A percentile compares a stretch with the other conserved stretches of the same genome.
Conservation (phyloP, 2,329 filamentous ascomycete genomes). For the Stylonectria norvegica region DNA sequence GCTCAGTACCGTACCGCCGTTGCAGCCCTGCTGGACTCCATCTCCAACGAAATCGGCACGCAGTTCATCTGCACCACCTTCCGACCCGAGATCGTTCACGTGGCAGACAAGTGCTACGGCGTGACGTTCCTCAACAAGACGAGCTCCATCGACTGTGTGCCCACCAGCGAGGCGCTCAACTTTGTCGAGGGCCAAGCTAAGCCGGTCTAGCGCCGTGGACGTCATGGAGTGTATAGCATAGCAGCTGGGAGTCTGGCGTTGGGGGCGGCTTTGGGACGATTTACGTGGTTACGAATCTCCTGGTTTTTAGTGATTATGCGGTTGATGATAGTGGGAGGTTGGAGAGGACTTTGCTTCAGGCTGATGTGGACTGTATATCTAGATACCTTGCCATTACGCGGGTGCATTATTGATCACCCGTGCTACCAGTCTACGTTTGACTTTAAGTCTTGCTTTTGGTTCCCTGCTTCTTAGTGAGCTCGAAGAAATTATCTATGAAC, state of each 20-base stretch:
- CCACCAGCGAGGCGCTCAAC: slow-evolving; percentile 79
- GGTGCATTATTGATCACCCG: too few relatives aligned
- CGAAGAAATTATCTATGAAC: too few relatives aligned
- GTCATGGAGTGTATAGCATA: slow-evolving; percentile 20
- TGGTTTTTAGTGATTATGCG: slow-evolving; percentile 10
- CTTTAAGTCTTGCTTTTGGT: too few relatives aligned
- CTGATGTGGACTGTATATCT: background rate
- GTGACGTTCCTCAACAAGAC: slow-evolving; percentile 94
- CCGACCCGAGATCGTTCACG: slow-evolving; percentile 89
- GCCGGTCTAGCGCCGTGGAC: slow-evolving; percentile 21
- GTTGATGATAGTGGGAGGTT: slow-evolving; percentile 15
- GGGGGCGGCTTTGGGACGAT: slow-evolving; percentile 20
- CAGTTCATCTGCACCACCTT: slow-evolving; percentile 99
- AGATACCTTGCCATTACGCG: too few relatives aligned
- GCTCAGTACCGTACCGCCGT: slow-evolving; percentile 97
- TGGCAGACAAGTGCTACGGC: slow-evolving; percentile 97
- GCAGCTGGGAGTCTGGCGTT: slow-evolving; percentile 24
- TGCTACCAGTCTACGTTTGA: too few relatives aligned
- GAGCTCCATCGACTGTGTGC: slow-evolving; percentile 87
- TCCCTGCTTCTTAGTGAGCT: too few relatives aligned
- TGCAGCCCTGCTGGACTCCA: slow-evolving; percentile 79
- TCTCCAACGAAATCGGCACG: slow-evolving; percentile 62
- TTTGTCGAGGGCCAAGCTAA: slow-evolving; percentile 84
- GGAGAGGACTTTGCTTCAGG: slow-evolving; percentile 9
- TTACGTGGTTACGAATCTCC: slow-evolving; percentile 25